A percentile compares a stretch with the other conserved stretches of the same genome.
These are phyloP conservation scores for Fusarium multiceps DNA, from an alignment of 2,329 filamentous ascomycete species.

Conservation along the genomic window DNA sequence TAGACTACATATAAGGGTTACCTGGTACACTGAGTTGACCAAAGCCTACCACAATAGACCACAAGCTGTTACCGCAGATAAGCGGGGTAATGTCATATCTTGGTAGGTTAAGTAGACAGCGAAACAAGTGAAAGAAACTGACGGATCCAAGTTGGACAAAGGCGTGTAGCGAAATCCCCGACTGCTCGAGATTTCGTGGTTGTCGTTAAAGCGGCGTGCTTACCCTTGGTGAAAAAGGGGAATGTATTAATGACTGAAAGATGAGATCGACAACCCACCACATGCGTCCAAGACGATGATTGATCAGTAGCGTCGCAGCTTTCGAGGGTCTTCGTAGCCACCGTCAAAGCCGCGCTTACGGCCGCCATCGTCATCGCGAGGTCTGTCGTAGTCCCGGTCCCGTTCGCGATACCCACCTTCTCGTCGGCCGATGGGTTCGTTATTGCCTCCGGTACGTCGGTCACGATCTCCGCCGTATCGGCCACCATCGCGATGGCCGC, in stretches of 20 bases:
- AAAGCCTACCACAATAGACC: conserved; percentile 14
- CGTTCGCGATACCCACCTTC: conserved; percentile 67
- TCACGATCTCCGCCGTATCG: conserved; percentile 56
- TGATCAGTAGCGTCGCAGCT: conserved; percentile 70
- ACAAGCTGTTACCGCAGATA: background rate
- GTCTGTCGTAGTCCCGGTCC: conserved; percentile 65
- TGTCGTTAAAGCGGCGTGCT: conserved; percentile 27
- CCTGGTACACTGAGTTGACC: conserved; percentile 39
- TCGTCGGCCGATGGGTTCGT: conserved; percentile 80
- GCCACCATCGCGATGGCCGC: conserved; percentile 60
- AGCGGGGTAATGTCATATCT: conserved; percentile 1
- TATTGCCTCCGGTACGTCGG: conserved; percentile 78
- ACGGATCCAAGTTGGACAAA: background rate
- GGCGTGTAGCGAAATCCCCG: conserved; percentile 1
- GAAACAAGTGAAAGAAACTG: background rate
- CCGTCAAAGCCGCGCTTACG: conserved; percentile 80
- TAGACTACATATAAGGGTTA: conserved; percentile 47
- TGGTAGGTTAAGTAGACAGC: conserved; percentile 20
- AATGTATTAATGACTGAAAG: conserved; percentile 35
- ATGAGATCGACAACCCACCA: conserved; percentile 43
- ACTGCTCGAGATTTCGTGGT: conserved; percentile 4
- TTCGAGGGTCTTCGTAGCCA: conserved; percentile 80
- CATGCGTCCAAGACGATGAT: conserved; percentile 18
- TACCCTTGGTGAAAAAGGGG: conserved; percentile 42
- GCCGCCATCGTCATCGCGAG: conserved; percentile 65